Evolutionary conservation across 768 basidiomycete species (phyloP).

Genomic region (Chlorophyllum brunneum): DNA sequence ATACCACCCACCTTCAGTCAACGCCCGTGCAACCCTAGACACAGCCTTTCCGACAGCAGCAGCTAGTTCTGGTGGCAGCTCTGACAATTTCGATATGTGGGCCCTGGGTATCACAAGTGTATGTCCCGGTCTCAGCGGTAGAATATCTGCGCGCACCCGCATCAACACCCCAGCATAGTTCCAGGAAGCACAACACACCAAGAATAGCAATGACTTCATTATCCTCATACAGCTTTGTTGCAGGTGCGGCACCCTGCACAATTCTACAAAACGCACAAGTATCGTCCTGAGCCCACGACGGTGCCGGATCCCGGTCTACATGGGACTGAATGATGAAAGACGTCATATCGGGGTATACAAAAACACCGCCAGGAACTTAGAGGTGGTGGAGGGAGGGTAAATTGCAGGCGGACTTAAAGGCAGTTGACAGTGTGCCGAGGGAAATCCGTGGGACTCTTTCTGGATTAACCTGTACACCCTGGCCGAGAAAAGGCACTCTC

Average conservation of each 20-base stretch:
- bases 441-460: too few species aligned
- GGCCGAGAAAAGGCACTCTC: too few species aligned
- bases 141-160: slow-evolving; percentile 43
- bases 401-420: too few species aligned
- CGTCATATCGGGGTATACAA: slow-evolving; percentile 44
- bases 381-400: not conserved
- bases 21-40: slow-evolving; percentile 56
- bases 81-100: slow-evolving; percentile 60
- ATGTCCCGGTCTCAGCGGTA: slow-evolving; percentile 65
- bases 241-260: slow-evolving; percentile 42
- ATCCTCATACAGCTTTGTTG: slow-evolving; percentile 54
- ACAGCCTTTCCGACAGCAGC: slow-evolving; percentile 56
- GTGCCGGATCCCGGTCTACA: slow-evolving; percentile 38
- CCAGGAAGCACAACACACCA: slow-evolving; percentile 31
- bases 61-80: slow-evolving; percentile 57
- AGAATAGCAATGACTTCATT: slow-evolving; percentile 63
- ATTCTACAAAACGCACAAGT: slow-evolving; percentile 68
- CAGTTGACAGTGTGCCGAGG: too few species aligned
- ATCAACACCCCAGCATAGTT: not conserved
- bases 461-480: too few species aligned
- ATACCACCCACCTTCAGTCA: slow-evolving; percentile 50
- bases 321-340: slow-evolving; percentile 71
- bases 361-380: not conserved
- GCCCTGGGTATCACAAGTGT: slow-evolving; percentile 67
- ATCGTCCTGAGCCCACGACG: slow-evolving; percentile 46